Conservation (phyloP, 129 eudicot species). For the Tanacetum coccineum region DNA sequence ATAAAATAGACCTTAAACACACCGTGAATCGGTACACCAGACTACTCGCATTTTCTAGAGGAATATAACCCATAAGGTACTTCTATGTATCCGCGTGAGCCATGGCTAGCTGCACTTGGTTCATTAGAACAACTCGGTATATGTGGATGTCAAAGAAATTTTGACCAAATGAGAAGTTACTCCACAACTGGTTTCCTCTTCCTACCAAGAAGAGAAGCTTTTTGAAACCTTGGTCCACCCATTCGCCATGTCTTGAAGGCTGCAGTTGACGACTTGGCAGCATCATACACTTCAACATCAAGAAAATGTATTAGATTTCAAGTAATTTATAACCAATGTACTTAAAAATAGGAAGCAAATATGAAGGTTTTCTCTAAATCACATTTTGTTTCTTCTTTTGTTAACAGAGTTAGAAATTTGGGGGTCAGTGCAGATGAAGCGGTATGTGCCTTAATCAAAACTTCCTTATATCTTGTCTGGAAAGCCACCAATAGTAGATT, state of each 20-base stretch:
- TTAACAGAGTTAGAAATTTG: slow-evolving; percentile 59
- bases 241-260: slow-evolving; percentile 85
- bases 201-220: slow-evolving; percentile 75
- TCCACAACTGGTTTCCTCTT: slow-evolving; percentile 70
- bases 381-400: slow-evolving; percentile 89
- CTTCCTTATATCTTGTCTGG: slow-evolving; percentile 78
- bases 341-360: not conserved
- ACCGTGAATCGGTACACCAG: not conserved
- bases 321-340: not conserved
- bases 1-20: not conserved
- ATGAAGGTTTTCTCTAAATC: slow-evolving; percentile 1
- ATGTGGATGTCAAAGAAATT: no score
- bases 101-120: not conserved
- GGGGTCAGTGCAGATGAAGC: slow-evolving; percentile 54
- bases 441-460: slow-evolving; percentile 78
- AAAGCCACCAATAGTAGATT: slow-evolving; percentile 74
- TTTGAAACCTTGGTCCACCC: slow-evolving; percentile 85
- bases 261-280: slow-evolving; percentile 72
- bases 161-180: slow-evolving; percentile 22
- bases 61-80: not conserved
- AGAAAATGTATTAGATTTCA: not conserved
- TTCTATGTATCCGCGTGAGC: not conserved
- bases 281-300: slow-evolving; percentile 67
- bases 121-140: not conserved
- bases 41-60: not conserved